Percentiles rank a stretch among this genome's conserved stretches.
Evolutionary conservation across 1,139 yeast species (phyloP).

Genomic region (Scheffersomyces parashehatae): DNA sequence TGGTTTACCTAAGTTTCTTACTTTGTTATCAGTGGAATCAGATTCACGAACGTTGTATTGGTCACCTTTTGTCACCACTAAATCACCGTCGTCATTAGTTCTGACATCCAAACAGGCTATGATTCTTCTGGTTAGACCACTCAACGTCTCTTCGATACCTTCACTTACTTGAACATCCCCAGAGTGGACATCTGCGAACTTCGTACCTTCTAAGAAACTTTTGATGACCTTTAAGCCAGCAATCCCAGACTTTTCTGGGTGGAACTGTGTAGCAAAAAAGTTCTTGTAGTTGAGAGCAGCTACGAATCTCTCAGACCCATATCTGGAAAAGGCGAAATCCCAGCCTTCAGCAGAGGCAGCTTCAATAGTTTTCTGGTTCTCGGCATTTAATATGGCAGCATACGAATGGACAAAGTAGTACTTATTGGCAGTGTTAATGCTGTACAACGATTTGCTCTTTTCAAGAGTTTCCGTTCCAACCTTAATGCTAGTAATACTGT

Average conservation of each 20-base stretch:
- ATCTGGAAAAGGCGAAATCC: constrained; percentile 71
- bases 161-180: constrained; percentile 17
- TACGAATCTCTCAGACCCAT: constrained; percentile 77
- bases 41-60: constrained; percentile 94
- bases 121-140: constrained; percentile 83
- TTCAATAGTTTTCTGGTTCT: constrained; percentile 28
- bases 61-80: constrained; percentile 97
- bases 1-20: constrained; percentile 93
- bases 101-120: constrained; percentile 98
- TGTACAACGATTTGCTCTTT: constrained; percentile 46
- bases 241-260: constrained; percentile 92
- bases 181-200: constrained; percentile 21
- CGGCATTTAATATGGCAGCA: constrained; percentile 59
- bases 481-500: constrained; percentile 34
- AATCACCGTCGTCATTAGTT: constrained; percentile 87
- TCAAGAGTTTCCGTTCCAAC: constrained; percentile 15
- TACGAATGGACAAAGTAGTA: constrained; percentile 95
- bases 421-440: constrained; percentile 63
- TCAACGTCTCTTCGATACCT: constrained; percentile 48
- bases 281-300: constrained; percentile 82
- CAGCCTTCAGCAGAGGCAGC: constrained; percentile 57
- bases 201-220: constrained; percentile 62
- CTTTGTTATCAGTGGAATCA: constrained; percentile 33
- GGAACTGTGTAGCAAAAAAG: constrained; percentile 93
- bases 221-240: constrained; percentile 81